These are phyloP conservation scores for Chrysanthemum lavandulifolium DNA, from an alignment of 129 eudicot genomes.

Conservation along the genomic window DNA sequence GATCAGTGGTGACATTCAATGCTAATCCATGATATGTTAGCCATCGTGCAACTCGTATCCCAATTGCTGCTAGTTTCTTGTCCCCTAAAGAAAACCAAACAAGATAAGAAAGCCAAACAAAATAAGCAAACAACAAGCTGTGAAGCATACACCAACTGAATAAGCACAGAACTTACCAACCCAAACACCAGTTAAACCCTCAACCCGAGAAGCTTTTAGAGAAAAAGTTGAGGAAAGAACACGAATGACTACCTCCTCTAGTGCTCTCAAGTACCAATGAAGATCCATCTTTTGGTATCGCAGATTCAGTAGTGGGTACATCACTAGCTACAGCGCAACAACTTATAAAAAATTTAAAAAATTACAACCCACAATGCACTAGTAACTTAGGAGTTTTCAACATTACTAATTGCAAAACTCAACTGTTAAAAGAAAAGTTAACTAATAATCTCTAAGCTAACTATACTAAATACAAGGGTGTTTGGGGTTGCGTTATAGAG, in stretches of 20 bases:
- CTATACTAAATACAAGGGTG: too few relatives aligned
- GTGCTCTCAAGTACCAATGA: conserved; percentile 87
- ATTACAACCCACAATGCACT: background rate
- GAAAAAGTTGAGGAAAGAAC: conserved; percentile 61
- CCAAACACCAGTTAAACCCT: conserved; percentile 60
- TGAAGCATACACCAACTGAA: background rate
- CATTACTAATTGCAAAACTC: background rate
- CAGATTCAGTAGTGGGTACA: conserved; percentile 86
- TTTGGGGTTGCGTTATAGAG: too few relatives aligned
- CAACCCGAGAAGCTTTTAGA: conserved; percentile 59
- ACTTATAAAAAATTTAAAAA: background rate
- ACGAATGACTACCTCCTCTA: conserved; percentile 84
- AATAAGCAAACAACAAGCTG: conserved; percentile 6
- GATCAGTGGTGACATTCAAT: conserved; percentile 61
- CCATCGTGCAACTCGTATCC: conserved; percentile 77
- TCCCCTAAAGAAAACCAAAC: conserved; percentile 46
- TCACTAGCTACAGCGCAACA: conserved; percentile 58
- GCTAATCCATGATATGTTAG: conserved; percentile 84
- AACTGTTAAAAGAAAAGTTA: background rate
- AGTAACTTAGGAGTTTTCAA: background rate
- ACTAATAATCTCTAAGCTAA: too few relatives aligned
- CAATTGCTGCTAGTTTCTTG: conserved; percentile 75
- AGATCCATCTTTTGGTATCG: conserved; percentile 91
- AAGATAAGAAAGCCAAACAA: conserved; percentile 1
- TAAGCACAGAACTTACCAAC: conserved; percentile 24